Evolutionary conservation across 2,329 filamentous ascomycete genomes (phyloP).

Genomic region (Aspergillus spinulosporus): DNA sequence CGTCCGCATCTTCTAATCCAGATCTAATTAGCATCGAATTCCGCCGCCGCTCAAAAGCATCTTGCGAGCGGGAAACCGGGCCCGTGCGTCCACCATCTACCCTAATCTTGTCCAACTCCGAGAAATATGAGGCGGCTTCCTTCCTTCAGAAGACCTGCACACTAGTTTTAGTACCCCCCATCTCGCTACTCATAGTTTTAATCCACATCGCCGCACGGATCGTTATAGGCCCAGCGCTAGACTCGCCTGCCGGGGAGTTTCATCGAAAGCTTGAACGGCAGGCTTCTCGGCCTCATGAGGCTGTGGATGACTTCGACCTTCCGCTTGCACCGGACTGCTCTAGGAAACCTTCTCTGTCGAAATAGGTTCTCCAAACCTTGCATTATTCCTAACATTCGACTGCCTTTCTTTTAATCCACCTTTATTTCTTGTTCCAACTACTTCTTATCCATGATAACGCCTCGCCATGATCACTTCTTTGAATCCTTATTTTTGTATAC

Average conservation of each 20-base stretch:
- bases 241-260: conserved; percentile 22
- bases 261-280: conserved; percentile 22
- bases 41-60: conserved; percentile 58
- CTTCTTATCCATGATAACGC: conserved; percentile 12
- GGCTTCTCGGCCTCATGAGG: conserved; percentile 22
- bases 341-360: conserved; percentile 18
- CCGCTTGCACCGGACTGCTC: conserved; percentile 35
- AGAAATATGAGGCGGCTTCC: conserved; percentile 59
- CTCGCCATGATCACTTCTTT: conserved; percentile 7
- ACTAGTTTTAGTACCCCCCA: conserved; percentile 76
- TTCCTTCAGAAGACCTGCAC: conserved; percentile 76
- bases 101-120: conserved; percentile 54
- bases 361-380: background rate
- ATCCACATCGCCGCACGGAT: conserved; percentile 78
- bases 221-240: conserved; percentile 42
- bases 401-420: conserved; percentile 4
- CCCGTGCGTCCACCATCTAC: conserved; percentile 69
- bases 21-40: conserved; percentile 39
- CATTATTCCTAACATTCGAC: background rate
- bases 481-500: conserved; percentile 4
- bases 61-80: conserved; percentile 60
- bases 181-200: conserved; percentile 75
- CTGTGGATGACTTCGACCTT: conserved; percentile 42
- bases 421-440: background rate
- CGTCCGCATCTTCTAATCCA: conserved; percentile 31